These are phyloP conservation scores for Wickerhamiella sorbophila DNA, from an alignment of 805 yeast genomes.

Conservation along the genomic window DNA sequence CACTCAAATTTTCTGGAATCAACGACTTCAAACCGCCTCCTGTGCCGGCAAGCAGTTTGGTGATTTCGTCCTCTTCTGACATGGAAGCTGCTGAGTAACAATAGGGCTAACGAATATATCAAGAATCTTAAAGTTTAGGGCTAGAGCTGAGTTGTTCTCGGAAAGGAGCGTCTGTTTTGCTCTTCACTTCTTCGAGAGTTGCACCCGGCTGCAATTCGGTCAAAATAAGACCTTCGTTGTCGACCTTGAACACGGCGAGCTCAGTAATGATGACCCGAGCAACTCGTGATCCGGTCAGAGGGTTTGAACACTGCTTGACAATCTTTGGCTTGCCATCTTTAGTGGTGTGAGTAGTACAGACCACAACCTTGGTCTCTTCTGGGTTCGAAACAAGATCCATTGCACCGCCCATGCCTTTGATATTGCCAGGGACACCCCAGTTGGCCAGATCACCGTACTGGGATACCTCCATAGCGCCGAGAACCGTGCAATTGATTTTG, in stretches of 20 bases:
- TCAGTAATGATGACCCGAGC: conserved; percentile 34
- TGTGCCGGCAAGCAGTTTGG: conserved; percentile 18
- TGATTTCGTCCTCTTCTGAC: conserved; percentile 24
- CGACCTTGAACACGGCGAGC: conserved; percentile 35
- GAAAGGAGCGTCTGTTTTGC: conserved; percentile 31
- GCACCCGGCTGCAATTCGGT: conserved; percentile 31
- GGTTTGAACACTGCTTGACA: conserved; percentile 31
- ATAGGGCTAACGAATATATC: not conserved
- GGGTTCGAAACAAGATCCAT: conserved; percentile 40
- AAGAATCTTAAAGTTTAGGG: conserved; percentile 1
- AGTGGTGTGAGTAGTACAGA: conserved; percentile 36
- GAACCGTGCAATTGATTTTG: conserved; percentile 30
- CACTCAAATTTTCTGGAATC: conserved; percentile 24
- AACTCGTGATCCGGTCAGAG: conserved; percentile 34
- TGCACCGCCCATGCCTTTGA: conserved; percentile 43
- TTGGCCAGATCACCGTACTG: conserved; percentile 37
- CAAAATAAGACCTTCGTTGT: conserved; percentile 28
- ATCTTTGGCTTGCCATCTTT: conserved; percentile 36
- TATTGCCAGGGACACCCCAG: conserved; percentile 39
- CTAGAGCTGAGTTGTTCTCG: conserved; percentile 16
- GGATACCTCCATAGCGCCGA: conserved; percentile 39
- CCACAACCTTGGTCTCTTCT: conserved; percentile 32
- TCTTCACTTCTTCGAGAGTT: conserved; percentile 29
- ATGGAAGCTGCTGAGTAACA: not conserved
- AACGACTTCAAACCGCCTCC: conserved; percentile 19